These are phyloP conservation scores for Nothomitra cinnamomea DNA, from an alignment of 2,329 filamentous ascomycete genomes.

Conservation along the genomic window DNA sequence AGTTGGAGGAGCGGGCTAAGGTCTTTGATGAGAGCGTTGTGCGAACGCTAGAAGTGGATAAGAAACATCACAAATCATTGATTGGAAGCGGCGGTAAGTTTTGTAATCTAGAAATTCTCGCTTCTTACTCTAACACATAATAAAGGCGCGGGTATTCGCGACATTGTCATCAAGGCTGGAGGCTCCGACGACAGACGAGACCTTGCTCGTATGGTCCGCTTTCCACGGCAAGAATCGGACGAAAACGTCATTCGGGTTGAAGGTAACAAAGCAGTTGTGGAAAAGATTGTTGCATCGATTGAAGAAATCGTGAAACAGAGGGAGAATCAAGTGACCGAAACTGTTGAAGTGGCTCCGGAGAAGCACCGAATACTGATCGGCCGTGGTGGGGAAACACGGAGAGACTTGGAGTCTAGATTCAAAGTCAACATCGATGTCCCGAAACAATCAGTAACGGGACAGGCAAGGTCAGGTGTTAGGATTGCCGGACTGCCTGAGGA, in stretches of 20 bases:
- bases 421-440: constrained; percentile 79
- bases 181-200: constrained; percentile 74
- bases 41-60: constrained; percentile 75
- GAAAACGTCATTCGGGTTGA: constrained; percentile 78
- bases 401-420: constrained; percentile 72
- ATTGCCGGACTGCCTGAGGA: constrained; percentile 61
- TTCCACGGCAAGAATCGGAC: constrained; percentile 74
- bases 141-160: constrained; percentile 66
- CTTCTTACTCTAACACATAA: constrained; percentile 16
- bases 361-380: constrained; percentile 89
- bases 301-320: constrained; percentile 66
- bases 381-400: constrained; percentile 74
- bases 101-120: not conserved
- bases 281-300: constrained; percentile 75
- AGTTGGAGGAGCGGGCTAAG: constrained; percentile 70
- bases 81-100: constrained; percentile 74
- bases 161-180: constrained; percentile 74
- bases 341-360: constrained; percentile 67
- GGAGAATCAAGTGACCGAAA: constrained; percentile 64
- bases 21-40: constrained; percentile 82
- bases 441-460: constrained; percentile 50
- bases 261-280: constrained; percentile 66
- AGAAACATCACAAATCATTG: constrained; percentile 77
- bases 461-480: constrained; percentile 70
- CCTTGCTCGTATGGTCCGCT: constrained; percentile 79